Conservation (phyloP, 2,329 filamentous ascomycete species). For the Rhynchosporium agropyri region DNA sequence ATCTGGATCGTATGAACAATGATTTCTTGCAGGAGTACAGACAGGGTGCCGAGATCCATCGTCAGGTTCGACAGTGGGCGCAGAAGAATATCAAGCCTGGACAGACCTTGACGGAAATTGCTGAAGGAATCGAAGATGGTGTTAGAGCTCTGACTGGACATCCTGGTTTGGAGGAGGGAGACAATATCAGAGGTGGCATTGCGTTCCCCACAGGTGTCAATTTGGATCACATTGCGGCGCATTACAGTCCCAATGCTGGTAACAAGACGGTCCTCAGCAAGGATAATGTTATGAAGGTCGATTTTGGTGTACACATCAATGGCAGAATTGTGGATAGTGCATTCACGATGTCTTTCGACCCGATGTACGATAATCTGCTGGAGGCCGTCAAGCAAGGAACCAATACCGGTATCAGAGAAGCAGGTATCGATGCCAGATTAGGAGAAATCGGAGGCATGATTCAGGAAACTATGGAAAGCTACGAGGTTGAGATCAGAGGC, state of each 20-base stretch:
- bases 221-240: conserved; percentile 82
- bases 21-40: conserved; percentile 82
- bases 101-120: conserved; percentile 78
- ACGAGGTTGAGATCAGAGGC: conserved; percentile 58
- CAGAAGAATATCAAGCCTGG: conserved; percentile 81
- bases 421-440: conserved; percentile 88
- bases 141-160: conserved; percentile 78
- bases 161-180: conserved; percentile 74
- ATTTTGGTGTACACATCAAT: conserved; percentile 72
- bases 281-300: conserved; percentile 73
- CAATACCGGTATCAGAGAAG: conserved; percentile 80
- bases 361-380: conserved; percentile 68
- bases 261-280: conserved; percentile 73
- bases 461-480: conserved; percentile 64
- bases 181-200: conserved; percentile 77
- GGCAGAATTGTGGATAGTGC: conserved; percentile 72
- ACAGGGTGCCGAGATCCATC: conserved; percentile 84
- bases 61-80: conserved; percentile 83
- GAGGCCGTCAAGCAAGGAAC: conserved; percentile 69
- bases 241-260: conserved; percentile 85
- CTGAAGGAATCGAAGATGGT: conserved; percentile 83
- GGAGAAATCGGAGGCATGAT: conserved; percentile 63
- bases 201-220: conserved; percentile 85
- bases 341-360: conserved; percentile 70
- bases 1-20: conserved; percentile 77